Base-by-base conservation (phyloP, 176 grass and related monocot species). In the Cenchrus americanus region DNA sequence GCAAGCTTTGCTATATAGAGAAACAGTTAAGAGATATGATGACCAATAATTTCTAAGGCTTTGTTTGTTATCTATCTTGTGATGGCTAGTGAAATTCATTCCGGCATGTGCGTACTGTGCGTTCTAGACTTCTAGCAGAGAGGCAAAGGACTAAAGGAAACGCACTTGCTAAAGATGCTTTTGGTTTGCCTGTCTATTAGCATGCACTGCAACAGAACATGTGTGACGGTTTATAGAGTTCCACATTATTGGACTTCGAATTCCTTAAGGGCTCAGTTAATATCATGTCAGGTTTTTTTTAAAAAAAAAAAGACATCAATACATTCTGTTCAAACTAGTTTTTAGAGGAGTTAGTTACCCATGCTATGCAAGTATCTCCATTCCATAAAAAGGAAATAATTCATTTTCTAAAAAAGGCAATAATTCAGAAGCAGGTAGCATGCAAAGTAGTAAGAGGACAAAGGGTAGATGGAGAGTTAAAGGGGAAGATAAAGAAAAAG, bases 41-140 rank as follows among this genome's bases (percentile, higher is more conserved):
- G 52, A 67, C 69, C 61, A 89, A 80, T 74, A 75, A 81, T 81
- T 80, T 81, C 23, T 2, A 54, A 43, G 21, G 80, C 73, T 71
- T 88, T 87, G 44, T 70, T 71, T 87, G 63, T 83, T 53, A 83
- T 77, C 64, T 71, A 77, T 83, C 54, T 78, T 78, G 15, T 89
- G 87, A 76, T 73, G 62, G 66, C 41, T 69, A 82, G 78, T 55
- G 78, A 87, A 81, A 87, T 59, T 50, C 50, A 59, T 81, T 82
- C 24, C 50, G 14, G 24, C 22, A 26, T 83, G 68, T 84, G n/a
- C 75, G 27, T 30, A 30, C 27, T 30, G 27, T 30, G 27, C 27
- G 27, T 30, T 40, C 75, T n/a, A n/a, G n/a, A n/a, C n/a, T n/a
- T n/a, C n/a, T 67, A 82, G 30, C 19, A 76, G 71, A 48, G 34